Percentiles rank a stretch among this genome's conserved stretches.
Evolutionary conservation across 257 asterid species (phyloP).

Genomic region (Leonotis leonurus): DNA sequence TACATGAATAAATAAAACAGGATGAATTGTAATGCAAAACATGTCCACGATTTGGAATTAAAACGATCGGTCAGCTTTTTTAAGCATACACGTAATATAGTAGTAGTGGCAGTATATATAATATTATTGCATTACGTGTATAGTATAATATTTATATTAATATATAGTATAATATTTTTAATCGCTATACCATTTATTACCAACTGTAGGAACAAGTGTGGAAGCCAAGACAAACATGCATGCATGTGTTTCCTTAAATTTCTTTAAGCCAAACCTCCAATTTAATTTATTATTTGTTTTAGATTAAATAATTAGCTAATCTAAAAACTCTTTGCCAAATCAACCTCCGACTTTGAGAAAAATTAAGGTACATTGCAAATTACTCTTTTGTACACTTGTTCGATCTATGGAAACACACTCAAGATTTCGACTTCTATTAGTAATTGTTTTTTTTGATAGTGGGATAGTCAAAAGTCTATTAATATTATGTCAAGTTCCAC

Average conservation of each 20-base stretch:
- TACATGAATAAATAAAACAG: too few species aligned
- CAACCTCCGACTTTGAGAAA: not conserved
- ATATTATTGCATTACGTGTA: too few species aligned
- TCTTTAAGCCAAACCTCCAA: not conserved
- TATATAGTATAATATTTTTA: not conserved
- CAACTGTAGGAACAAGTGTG: not conserved
- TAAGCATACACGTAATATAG: too few species aligned
- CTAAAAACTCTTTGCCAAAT: not conserved
- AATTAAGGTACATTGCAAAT: not conserved
- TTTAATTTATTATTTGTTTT: not conserved
- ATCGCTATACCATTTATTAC: not conserved
- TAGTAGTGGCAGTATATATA: too few species aligned
- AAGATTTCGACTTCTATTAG: not conserved
- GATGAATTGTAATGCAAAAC: too few species aligned
- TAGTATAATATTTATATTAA: too few species aligned
- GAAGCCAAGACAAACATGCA: not conserved
- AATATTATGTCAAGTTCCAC: not conserved
- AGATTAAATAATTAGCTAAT: not conserved
- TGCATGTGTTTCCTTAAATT: not conserved
- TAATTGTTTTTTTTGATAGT: not conserved
- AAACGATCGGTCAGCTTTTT: too few species aligned
- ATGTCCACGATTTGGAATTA: too few species aligned
- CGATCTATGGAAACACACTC: not conserved
- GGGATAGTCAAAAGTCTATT: not conserved
- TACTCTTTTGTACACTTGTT: not conserved